A percentile compares a stretch with the other conserved stretches of the same genome.
These are phyloP conservation scores for Zymoseptoria pseudotritici DNA, from an alignment of 2,329 filamentous ascomycete genomes.

Conservation along the genomic window DNA sequence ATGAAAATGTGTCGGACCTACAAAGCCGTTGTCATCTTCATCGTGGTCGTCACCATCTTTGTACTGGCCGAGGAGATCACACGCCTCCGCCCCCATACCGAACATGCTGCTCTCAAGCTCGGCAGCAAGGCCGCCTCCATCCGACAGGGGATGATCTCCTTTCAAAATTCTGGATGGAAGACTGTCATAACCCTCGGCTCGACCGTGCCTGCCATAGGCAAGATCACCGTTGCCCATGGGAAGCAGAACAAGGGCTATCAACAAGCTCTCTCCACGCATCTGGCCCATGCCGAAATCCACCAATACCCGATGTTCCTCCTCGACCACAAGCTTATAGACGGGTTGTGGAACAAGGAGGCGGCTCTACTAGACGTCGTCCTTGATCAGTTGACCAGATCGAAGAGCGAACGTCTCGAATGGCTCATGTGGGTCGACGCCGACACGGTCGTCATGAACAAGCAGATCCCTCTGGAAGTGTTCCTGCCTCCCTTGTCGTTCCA, in stretches of 20 bases:
- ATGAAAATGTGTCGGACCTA: no score
- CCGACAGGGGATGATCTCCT: no score
- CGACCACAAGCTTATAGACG: constrained; percentile 33
- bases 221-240: constrained; percentile 32
- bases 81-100: no score
- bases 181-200: not conserved
- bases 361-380: constrained; percentile 35
- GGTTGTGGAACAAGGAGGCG: constrained; percentile 38
- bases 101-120: no score
- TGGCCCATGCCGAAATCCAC: constrained; percentile 32
- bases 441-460: constrained; percentile 35
- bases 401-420: constrained; percentile 33
- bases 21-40: no score
- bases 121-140: no score
- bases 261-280: constrained; percentile 34
- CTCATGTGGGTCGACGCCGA: constrained; percentile 38
- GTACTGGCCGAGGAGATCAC: no score
- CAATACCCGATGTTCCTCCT: constrained; percentile 36
- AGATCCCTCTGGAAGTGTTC: constrained; percentile 33
- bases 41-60: no score
- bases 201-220: constrained; percentile 20
- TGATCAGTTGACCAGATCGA: constrained; percentile 30
- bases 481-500: constrained; percentile 25
- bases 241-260: constrained; percentile 30
- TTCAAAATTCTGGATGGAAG: no score